These are phyloP conservation scores for Lotmaria passim DNA, from an alignment of 208 protist species.

Conservation along the genomic window DNA sequence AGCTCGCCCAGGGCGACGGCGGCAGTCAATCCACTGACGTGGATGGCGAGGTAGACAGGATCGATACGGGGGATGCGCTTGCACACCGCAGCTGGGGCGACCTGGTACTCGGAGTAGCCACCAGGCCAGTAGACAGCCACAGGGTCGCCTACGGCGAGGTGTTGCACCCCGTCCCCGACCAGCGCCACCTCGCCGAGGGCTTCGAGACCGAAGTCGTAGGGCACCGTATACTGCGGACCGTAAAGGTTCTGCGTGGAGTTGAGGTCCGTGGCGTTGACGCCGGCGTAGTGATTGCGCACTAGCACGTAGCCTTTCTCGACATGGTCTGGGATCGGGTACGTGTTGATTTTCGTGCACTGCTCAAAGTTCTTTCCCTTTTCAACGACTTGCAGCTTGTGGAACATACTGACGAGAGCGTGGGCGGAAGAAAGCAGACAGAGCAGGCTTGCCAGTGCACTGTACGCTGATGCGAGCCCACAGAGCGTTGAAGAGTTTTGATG, in stretches of 20 bases:
- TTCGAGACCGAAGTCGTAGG: slow-evolving; percentile 41
- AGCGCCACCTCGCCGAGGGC: slow-evolving; percentile 36
- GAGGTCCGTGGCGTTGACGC: slow-evolving; percentile 51
- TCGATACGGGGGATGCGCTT: slow-evolving; percentile 23
- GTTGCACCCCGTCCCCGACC: slow-evolving; percentile 23
- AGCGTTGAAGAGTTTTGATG: too few relatives aligned
- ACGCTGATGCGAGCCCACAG: too few relatives aligned
- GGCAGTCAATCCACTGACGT: slow-evolving; percentile 43
- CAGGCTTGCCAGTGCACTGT: too few relatives aligned
- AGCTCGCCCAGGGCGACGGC: slow-evolving; percentile 43
- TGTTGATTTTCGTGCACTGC: slow-evolving; percentile 28
- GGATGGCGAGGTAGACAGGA: slow-evolving; percentile 40
- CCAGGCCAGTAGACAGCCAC: slow-evolving; percentile 35
- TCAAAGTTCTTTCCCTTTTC: slow-evolving; percentile 40
- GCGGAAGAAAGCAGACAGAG: too few relatives aligned
- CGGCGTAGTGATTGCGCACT: slow-evolving; percentile 36
- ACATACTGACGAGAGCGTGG: slow-evolving; percentile 14
- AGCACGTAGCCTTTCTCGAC: slow-evolving; percentile 29
- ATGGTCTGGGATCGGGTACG: slow-evolving; percentile 22
- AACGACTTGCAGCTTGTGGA: slow-evolving; percentile 34
- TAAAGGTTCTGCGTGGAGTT: slow-evolving; percentile 41
- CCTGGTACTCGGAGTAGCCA: slow-evolving; percentile 48
- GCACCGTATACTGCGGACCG: slow-evolving; percentile 25
- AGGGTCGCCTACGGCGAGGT: slow-evolving; percentile 31
- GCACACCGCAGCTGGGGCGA: slow-evolving; percentile 25